A percentile compares a stretch with the other conserved stretches of the same genome.
Conservation (phyloP, 2,329 filamentous ascomycete genomes). For the Botrytis fragariae region DNA sequence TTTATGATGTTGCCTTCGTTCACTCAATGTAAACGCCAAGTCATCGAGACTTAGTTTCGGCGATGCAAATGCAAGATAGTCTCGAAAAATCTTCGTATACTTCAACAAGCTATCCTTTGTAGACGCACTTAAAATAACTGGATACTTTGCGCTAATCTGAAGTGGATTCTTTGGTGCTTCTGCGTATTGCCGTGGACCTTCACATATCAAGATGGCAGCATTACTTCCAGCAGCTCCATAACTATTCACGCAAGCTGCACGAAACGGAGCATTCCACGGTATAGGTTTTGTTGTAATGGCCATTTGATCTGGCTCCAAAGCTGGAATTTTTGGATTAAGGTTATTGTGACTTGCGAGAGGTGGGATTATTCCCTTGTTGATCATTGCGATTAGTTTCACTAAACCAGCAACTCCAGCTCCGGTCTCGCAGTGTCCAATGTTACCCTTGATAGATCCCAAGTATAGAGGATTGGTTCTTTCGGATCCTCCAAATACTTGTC, state of each 20-base stretch:
- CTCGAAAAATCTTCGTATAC: not conserved
- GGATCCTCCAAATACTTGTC: constrained; percentile 16
- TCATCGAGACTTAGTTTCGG: not conserved
- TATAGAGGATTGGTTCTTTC: not conserved
- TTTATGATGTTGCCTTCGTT: not conserved
- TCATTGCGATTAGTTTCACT: constrained; percentile 42
- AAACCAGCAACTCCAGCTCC: constrained; percentile 40
- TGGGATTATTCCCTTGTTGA: constrained; percentile 43
- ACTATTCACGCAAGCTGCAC: constrained; percentile 28
- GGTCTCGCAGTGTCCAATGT: constrained; percentile 39
- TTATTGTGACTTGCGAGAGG: constrained; percentile 42
- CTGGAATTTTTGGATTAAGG: constrained; percentile 35
- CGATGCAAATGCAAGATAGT: not conserved
- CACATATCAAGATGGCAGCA: constrained; percentile 23
- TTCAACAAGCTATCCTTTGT: not conserved
- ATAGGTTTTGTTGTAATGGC: not conserved
- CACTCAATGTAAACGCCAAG: constrained; percentile 1
- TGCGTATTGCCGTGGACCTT: constrained; percentile 8
- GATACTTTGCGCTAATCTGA: not conserved
- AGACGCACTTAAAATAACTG: not conserved
- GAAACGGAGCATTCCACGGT: not conserved
- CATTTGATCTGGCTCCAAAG: constrained; percentile 1
- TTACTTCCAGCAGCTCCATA: constrained; percentile 33
- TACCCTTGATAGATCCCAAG: constrained; percentile 40
- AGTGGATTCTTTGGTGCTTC: not conserved